Evolutionary conservation across 495 filamentous ascomycete species (phyloP), one percentile per base, ranked within the genome.

Genomic region (Aspergillus biplanus): DNA sequence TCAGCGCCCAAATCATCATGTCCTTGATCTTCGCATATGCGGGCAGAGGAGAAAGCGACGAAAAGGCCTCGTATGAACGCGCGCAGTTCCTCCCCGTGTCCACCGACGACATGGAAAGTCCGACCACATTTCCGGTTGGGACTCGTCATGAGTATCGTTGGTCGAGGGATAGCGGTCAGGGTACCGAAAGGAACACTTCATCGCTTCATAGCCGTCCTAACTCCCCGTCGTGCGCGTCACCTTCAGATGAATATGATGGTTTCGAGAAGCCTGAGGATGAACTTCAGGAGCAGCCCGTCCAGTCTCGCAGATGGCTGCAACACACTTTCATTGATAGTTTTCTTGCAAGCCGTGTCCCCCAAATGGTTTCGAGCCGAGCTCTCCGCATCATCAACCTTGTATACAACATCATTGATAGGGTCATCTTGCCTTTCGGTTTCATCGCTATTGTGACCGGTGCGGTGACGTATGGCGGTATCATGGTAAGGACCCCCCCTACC

Each of bases 121-220:
- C 86, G 56, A 83, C 81, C 62, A 80, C 79, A 39, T 81, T 83
- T 56, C 73, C 77, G 7, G 71, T 72, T 39, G 74, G 73, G 39
- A 61, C 73, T 15, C 70, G 75, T 39, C 73, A 83, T 59, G 74
- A 74, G 12, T 83, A 86, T 68, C 87, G 92, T 44, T 90, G 85
- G 75, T 96, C 92, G 6, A 81, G 89, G 54, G 95, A 97, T 73
- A 97, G 93, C 61, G 93, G 92, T 3, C 93, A 97, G 65, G 92
- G 92, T 15, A 93, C 91, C 0, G 92, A 95, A 66, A 84, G 84
- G 3, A 84, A 84, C 56, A 85, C 89, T 5, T 86, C 87, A 58
- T 90, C 89, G 27, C 80, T 90, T 54, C 83, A 87, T 49, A 90
- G 91, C 31, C 89, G 89, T 5, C 77, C 87, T 18, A 84, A 82